phyloP scores from a whole-genome alignment of 306 rosid species.

The Hippophae gyantsensis region DNA sequence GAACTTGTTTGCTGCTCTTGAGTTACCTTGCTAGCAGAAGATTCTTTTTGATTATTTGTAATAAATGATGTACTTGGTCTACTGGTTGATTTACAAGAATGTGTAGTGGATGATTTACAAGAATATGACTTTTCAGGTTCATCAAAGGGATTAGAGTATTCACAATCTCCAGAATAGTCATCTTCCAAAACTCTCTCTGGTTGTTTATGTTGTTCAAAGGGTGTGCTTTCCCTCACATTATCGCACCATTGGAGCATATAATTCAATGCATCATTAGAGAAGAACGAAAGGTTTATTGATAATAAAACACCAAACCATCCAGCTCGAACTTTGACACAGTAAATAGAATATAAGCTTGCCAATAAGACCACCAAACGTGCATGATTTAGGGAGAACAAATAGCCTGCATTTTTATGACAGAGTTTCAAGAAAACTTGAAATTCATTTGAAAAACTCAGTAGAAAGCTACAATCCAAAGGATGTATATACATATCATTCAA shows the following conservation, averaged over 20 bases:
- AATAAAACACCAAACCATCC: constrained; percentile 92
- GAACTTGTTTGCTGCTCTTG: constrained; percentile 48
- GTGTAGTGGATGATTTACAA: constrained; percentile 57
- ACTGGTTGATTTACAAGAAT: constrained; percentile 66
- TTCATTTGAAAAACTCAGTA: background rate
- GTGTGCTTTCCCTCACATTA: constrained; percentile 57
- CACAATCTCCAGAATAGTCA: constrained; percentile 62
- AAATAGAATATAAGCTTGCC: constrained; percentile 62
- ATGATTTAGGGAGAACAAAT: constrained; percentile 84
- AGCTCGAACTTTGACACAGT: constrained; percentile 73
- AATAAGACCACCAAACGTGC: constrained; percentile 83
- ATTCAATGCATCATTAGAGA: constrained; percentile 68
- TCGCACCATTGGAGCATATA: constrained; percentile 89
- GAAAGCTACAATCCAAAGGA: background rate
- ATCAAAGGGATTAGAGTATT: constrained; percentile 47
- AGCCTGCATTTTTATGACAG: constrained; percentile 52
- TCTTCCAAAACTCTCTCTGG: constrained; percentile 58
- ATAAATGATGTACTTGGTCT: constrained; percentile 45
- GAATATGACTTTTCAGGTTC: constrained; percentile 66
- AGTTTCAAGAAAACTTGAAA: constrained; percentile 6
- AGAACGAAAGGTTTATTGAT: constrained; percentile 74
- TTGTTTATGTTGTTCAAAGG: constrained; percentile 68
- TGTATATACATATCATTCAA: too few species aligned
- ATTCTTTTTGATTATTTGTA: constrained; percentile 40
- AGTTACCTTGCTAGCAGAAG: constrained; percentile 43